Conservation (phyloP, 2,329 filamentous ascomycete genomes). For the Sphaerulina populicola region DNA sequence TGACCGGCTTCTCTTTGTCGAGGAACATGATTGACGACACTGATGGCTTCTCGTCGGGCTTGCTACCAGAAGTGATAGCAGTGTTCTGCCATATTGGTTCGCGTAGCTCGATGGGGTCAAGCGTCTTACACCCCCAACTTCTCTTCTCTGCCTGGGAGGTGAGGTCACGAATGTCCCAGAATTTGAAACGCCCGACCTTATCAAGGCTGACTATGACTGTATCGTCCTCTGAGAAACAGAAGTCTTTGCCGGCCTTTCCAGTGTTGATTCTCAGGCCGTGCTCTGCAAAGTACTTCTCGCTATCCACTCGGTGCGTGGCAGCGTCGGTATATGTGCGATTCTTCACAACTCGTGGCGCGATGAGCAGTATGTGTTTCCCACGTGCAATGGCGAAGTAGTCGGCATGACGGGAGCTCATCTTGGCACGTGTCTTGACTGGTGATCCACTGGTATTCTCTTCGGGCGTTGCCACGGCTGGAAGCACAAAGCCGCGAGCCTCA, state of each 20-base stretch:
- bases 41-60: conserved; percentile 71
- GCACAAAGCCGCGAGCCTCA: conserved; percentile 77
- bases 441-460: conserved; percentile 88
- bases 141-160: conserved; percentile 39
- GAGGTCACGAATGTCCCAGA: conserved; percentile 90
- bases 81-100: conserved; percentile 78
- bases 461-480: conserved; percentile 75
- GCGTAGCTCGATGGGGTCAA: conserved; percentile 55
- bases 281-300: conserved; percentile 76
- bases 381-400: conserved; percentile 93
- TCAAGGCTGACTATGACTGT: conserved; percentile 89
- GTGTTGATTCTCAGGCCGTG: conserved; percentile 89
- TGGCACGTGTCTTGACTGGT: conserved; percentile 89
- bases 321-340: conserved; percentile 44
- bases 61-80: conserved; percentile 42
- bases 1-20: conserved; percentile 89
- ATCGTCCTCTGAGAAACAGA: conserved; percentile 95
- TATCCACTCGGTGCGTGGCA: conserved; percentile 59
- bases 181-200: conserved; percentile 91
- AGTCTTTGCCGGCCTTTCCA: conserved; percentile 96
- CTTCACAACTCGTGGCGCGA: conserved; percentile 55
- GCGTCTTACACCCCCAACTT: conserved; percentile 38
- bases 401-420: conserved; percentile 77
- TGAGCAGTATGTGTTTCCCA: conserved; percentile 90
- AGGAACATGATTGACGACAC: conserved; percentile 92